These are phyloP conservation scores for Hericium alpestre DNA, from an alignment of 768 basidiomycete genomes.

Conservation along the genomic window DNA sequence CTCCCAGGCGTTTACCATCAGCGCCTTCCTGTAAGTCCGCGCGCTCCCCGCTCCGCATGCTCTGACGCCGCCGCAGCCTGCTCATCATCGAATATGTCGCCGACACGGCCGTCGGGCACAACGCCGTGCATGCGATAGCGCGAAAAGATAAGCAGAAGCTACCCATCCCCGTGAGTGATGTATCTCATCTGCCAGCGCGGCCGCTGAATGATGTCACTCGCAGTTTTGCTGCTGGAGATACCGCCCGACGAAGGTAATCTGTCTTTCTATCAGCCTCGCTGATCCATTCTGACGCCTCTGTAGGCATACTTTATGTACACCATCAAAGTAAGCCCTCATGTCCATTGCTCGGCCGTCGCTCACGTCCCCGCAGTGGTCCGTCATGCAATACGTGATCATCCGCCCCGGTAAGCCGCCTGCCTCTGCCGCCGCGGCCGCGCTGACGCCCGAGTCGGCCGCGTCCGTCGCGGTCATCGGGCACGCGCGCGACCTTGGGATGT, in stretches of 20 bases:
- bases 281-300: slow-evolving; percentile 6
- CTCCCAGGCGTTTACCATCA: slow-evolving; percentile 64
- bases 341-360: neutral
- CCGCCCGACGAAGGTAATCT: slow-evolving; percentile 61
- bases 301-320: slow-evolving; percentile 86
- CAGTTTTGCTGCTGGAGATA: slow-evolving; percentile 79
- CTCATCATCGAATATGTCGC: slow-evolving; percentile 82
- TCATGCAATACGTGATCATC: slow-evolving; percentile 80
- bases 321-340: slow-evolving; percentile 45
- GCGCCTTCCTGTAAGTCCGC: slow-evolving; percentile 69
- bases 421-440: neutral
- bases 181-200: neutral
- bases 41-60: neutral
- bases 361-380: slow-evolving; percentile 50
- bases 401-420: slow-evolving; percentile 34
- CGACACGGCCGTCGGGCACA: slow-evolving; percentile 49
- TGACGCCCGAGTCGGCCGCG: slow-evolving; percentile 56
- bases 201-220: neutral
- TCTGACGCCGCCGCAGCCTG: slow-evolving; percentile 31
- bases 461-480: slow-evolving; percentile 80
- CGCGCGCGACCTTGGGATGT: slow-evolving; percentile 81
- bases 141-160: slow-evolving; percentile 71
- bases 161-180: slow-evolving; percentile 49
- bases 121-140: slow-evolving; percentile 55
- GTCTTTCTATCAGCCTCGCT: neutral